phyloP scores from a whole-genome alignment of 1,284 basidiomycete genomes.

The Cystobasidium pallidum region DNA sequence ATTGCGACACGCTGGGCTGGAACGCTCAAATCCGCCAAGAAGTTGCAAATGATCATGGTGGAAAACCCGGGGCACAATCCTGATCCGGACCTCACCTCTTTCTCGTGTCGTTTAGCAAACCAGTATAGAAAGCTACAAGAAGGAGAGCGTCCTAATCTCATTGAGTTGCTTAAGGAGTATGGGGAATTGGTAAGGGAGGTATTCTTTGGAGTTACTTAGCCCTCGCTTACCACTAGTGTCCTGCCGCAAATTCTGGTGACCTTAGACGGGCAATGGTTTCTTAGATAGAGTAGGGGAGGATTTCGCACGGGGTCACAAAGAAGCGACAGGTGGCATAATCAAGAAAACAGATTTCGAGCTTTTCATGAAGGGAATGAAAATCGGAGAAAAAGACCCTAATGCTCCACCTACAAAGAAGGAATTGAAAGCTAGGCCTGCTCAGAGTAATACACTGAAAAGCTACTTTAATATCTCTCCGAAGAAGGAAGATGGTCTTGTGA shows the following conservation, averaged over 20 bases:
- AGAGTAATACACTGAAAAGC: slow-evolving; percentile 38
- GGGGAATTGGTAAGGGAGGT: slow-evolving; percentile 49
- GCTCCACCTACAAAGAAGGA: slow-evolving; percentile 44
- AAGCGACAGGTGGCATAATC: slow-evolving; percentile 59
- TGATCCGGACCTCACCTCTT: slow-evolving; percentile 54
- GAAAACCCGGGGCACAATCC: slow-evolving; percentile 57
- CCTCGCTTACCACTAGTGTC: slow-evolving; percentile 38
- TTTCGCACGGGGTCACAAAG: slow-evolving; percentile 57
- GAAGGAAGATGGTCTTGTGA: slow-evolving; percentile 21
- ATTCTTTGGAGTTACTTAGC: neutral
- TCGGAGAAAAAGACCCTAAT: slow-evolving; percentile 45
- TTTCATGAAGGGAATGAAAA: slow-evolving; percentile 46
- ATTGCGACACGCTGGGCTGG: slow-evolving; percentile 58
- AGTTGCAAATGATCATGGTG: slow-evolving; percentile 57
- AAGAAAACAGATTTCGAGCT: slow-evolving; percentile 44
- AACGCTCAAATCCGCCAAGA: slow-evolving; percentile 53
- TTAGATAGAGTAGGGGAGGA: slow-evolving; percentile 56
- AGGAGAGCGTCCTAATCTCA: slow-evolving; percentile 55
- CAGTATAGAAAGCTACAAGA: slow-evolving; percentile 54
- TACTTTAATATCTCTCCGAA: slow-evolving; percentile 30
- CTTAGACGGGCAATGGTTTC: slow-evolving; percentile 53
- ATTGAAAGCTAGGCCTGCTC: slow-evolving; percentile 20
- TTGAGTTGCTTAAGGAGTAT: slow-evolving; percentile 54
- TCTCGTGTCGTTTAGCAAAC: slow-evolving; percentile 56
- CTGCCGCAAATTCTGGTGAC: neutral